phyloP scores from a whole-genome alignment of 2,329 filamentous ascomycete species.

The Keithomyces neogunnii region DNA sequence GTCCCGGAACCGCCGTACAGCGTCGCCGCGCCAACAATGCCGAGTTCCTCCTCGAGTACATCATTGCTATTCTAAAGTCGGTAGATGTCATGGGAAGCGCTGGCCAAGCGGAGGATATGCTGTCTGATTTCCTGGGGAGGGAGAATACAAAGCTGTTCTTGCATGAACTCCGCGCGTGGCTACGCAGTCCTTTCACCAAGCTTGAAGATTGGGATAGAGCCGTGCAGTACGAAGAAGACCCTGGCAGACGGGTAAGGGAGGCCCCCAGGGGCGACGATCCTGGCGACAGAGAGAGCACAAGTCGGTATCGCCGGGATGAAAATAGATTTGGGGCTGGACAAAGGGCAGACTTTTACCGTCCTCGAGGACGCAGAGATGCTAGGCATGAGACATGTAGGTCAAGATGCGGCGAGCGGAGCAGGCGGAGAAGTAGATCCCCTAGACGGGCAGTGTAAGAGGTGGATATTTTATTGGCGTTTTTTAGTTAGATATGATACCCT shows the following conservation, averaged over 20 bases:
- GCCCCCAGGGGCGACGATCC: neutral
- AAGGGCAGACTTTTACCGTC: slow-evolving; percentile 20
- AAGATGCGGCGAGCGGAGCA: neutral
- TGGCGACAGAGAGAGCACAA: neutral
- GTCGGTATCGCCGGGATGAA: neutral
- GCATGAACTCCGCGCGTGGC: slow-evolving; percentile 76
- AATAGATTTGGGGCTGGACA: neutral
- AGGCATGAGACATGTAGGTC: neutral
- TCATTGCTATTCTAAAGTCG: slow-evolving; percentile 73
- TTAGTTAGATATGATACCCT: slow-evolving; percentile 2
- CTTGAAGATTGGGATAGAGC: slow-evolving; percentile 72
- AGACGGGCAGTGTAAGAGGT: neutral
- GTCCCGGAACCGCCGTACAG: slow-evolving; percentile 33
- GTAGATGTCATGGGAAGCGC: slow-evolving; percentile 72
- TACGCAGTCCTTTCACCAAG: slow-evolving; percentile 68
- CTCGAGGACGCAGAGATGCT: slow-evolving; percentile 3
- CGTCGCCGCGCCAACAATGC: slow-evolving; percentile 41
- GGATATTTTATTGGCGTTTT: neutral
- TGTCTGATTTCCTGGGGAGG: slow-evolving; percentile 70
- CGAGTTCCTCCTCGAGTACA: slow-evolving; percentile 80
- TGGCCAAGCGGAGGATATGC: slow-evolving; percentile 70
- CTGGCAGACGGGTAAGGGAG: neutral
- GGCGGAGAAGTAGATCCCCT: slow-evolving; percentile 2
- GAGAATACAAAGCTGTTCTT: slow-evolving; percentile 67
- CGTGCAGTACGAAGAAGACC: slow-evolving; percentile 55